Percentiles rank a stretch among this genome's conserved stretches.
These are phyloP conservation scores for Zopfochytrium polystomum DNA, from an alignment of 371 early-diverging fungal species.

Conservation along the genomic window DNA sequence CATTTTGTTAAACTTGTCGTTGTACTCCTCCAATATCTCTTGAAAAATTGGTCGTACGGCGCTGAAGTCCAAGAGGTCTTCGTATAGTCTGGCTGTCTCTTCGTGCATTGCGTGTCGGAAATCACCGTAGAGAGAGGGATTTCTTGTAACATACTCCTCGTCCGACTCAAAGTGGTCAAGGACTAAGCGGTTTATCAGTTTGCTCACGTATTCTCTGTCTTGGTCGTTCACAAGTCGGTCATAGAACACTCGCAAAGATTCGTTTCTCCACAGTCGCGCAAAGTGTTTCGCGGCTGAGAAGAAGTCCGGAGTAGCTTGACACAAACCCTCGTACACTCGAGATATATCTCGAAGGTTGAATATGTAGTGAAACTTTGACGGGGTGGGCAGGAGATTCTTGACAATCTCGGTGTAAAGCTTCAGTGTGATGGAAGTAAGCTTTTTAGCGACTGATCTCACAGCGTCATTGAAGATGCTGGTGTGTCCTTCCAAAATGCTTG, in stretches of 20 bases:
- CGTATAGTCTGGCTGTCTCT: constrained; percentile 51
- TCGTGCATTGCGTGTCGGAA: constrained; percentile 58
- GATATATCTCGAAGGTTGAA: constrained; percentile 65
- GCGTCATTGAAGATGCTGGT: constrained; percentile 43
- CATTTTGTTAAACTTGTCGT: constrained; percentile 55
- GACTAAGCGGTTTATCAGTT: constrained; percentile 49
- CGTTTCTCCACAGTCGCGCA: constrained; percentile 56
- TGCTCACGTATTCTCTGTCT: constrained; percentile 50
- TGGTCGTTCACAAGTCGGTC: constrained; percentile 52
- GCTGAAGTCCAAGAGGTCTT: constrained; percentile 57
- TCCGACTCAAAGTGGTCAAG: constrained; percentile 51
- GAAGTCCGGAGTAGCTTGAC: constrained; percentile 49
- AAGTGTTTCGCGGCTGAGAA: constrained; percentile 44
- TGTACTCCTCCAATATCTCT: constrained; percentile 59
- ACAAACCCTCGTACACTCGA: constrained; percentile 54
- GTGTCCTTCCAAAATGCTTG: constrained; percentile 53
- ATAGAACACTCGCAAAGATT: constrained; percentile 53
- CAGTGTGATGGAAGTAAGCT: constrained; percentile 44
- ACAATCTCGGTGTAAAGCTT: constrained; percentile 48
- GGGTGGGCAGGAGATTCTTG: constrained; percentile 57
- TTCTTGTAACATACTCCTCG: constrained; percentile 47
- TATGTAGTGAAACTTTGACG: constrained; percentile 61
- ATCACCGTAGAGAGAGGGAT: constrained; percentile 57
- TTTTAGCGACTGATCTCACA: constrained; percentile 33
- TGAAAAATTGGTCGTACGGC: constrained; percentile 57